Evolutionary conservation across 2,329 filamentous ascomycete species (phyloP), one percentile per base, ranked within the genome.

Genomic region (Tothia fuscella): DNA sequence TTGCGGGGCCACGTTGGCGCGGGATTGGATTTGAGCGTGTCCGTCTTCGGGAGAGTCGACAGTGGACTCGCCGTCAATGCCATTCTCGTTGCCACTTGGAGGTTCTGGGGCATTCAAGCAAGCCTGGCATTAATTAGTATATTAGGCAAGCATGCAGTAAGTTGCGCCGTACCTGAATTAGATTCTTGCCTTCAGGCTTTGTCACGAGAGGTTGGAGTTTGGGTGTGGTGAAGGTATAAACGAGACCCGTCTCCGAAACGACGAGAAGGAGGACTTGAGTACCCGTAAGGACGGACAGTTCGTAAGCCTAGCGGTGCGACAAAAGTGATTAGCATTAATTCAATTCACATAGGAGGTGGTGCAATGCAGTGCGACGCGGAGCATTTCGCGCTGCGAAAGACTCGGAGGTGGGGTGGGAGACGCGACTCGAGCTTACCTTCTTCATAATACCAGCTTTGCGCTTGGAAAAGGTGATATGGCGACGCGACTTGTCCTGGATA

Each of bases 401-500:
- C 6, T 7, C 7, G n/a, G n/a, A n/a, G n/a, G 31, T 43, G 44
- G 44, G 46, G 42, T 28, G 17, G 35, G 25, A 31, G 19, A 19
- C 29, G 28, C 19, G 42, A 28, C 29, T 44, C 13, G 12, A 24
- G 72, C 79, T 53, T 62, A 95, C 91, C 87, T 96, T 96, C 76
- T 98, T 96, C 91, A 98, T 96, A 66, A 98, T 96, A 55, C 91
- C 91, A 43, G 91, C 91, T 73, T 98, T 98, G 64, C 91, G 86
- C 79, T 98, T 98, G 54, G 89, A 96, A 65, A 98, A 96, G 57
- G 91, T 96, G 62, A 96, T 98, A 71, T 98, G 91, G 49, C 91
- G 83, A 68, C 91, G 87, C 68, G 89, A 96, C 73, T 98, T 98
- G 69, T 98, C 91, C 66, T 88, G 89, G 65, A 98, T 98, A 70